Conservation (phyloP, 2,329 filamentous ascomycete genomes). For the Tolypocladium tropicale region DNA sequence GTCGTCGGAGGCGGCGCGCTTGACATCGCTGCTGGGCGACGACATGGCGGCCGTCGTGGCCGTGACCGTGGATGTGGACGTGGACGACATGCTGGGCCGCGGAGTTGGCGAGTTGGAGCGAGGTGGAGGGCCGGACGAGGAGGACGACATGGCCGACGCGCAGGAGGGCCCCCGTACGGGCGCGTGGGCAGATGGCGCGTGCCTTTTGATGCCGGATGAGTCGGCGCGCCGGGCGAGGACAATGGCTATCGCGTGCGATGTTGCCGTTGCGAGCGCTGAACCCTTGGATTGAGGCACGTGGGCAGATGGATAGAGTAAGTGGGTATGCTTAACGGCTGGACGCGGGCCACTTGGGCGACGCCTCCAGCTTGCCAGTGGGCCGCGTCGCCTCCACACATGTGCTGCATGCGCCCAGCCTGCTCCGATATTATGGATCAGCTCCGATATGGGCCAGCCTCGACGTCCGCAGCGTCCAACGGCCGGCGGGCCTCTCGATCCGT, state of each 20-base stretch:
- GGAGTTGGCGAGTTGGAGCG: neutral
- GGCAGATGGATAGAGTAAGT: neutral
- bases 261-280: neutral
- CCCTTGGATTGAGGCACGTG: constrained; percentile 1
- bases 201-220: neutral
- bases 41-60: neutral
- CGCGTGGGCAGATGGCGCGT: neutral
- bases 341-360: neutral
- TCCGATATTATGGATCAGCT: too few species aligned
- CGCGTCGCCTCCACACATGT: neutral
- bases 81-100: neutral
- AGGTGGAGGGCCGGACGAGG: neutral
- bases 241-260: neutral
- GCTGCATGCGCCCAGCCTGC: too few species aligned
- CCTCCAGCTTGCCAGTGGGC: neutral
- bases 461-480: too few species aligned
- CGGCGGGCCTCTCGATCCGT: too few species aligned
- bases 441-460: too few species aligned
- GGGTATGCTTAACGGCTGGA: neutral
- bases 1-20: neutral
- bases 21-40: neutral
- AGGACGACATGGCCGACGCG: neutral
- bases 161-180: neutral
- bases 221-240: neutral
- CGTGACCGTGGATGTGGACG: neutral